phyloP scores from a whole-genome alignment of 2,329 filamentous ascomycete species.

The Cyphellophora europaea region DNA sequence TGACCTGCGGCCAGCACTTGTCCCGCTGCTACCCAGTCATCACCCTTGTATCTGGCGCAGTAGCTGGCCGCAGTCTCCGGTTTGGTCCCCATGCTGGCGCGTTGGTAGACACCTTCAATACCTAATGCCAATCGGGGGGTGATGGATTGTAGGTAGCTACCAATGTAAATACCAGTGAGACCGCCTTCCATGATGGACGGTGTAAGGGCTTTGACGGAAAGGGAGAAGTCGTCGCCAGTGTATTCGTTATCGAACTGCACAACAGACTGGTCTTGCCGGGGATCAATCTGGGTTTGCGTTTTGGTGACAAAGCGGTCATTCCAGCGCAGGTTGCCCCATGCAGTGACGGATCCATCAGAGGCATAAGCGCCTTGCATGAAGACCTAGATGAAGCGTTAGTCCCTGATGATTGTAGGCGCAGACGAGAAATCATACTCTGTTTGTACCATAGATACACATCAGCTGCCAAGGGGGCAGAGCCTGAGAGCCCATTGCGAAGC shows the following conservation, averaged over 20 bases:
- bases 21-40: slow-evolving; percentile 86
- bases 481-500: slow-evolving; percentile 86
- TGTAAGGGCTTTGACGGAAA: slow-evolving; percentile 87
- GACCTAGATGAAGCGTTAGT: slow-evolving; percentile 45
- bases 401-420: slow-evolving; percentile 3
- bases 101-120: slow-evolving; percentile 90
- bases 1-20: slow-evolving; percentile 84
- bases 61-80: slow-evolving; percentile 91
- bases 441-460: slow-evolving; percentile 84
- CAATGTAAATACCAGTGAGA: slow-evolving; percentile 89
- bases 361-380: slow-evolving; percentile 95
- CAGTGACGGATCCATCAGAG: slow-evolving; percentile 78
- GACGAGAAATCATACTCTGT: slow-evolving; percentile 56
- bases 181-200: slow-evolving; percentile 89
- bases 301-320: slow-evolving; percentile 71
- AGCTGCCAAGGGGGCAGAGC: slow-evolving; percentile 91
- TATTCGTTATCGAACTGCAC: slow-evolving; percentile 94
- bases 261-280: slow-evolving; percentile 71
- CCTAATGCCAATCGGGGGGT: slow-evolving; percentile 81
- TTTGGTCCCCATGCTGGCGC: slow-evolving; percentile 68
- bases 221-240: slow-evolving; percentile 83
- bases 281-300: slow-evolving; percentile 74
- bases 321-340: slow-evolving; percentile 92
- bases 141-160: slow-evolving; percentile 87
- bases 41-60: slow-evolving; percentile 79